Conservation (phyloP, 1,284 basidiomycete genomes). For the Tilletiaria anomala region DNA sequence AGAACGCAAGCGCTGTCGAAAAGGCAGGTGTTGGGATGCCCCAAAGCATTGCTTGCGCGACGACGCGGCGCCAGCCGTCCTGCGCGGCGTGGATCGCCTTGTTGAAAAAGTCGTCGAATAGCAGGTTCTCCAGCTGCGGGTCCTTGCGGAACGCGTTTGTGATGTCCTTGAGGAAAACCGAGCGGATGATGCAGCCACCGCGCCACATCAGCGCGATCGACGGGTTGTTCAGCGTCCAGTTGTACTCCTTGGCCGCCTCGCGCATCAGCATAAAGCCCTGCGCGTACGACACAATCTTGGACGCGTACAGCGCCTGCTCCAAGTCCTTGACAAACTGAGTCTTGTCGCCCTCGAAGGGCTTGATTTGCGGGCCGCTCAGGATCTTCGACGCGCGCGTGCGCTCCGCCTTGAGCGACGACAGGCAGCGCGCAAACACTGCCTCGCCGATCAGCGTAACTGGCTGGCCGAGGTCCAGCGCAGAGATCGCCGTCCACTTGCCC, state of each 20-base stretch:
- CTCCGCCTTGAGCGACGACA: constrained; percentile 96
- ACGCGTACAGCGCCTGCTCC: constrained; percentile 96
- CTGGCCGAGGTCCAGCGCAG: constrained; percentile 81
- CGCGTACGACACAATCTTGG: constrained; percentile 74
- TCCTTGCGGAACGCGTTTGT: constrained; percentile 82
- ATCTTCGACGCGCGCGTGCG: constrained; percentile 81
- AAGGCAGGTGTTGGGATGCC: constrained; percentile 92
- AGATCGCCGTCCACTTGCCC: constrained; percentile 98
- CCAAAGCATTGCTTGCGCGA: constrained; percentile 92
- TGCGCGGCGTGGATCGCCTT: constrained; percentile 83
- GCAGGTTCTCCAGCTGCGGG: constrained; percentile 70
- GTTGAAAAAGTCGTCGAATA: constrained; percentile 97
- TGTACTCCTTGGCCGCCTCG: constrained; percentile 87
- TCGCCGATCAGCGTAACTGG: constrained; percentile 95
- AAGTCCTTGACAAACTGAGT: constrained; percentile 97
- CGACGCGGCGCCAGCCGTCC: constrained; percentile 92
- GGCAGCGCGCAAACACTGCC: constrained; percentile 95
- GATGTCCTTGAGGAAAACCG: constrained; percentile 40
- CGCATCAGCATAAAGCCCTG: constrained; percentile 99
- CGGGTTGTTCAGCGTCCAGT: constrained; percentile 55
- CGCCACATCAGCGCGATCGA: constrained; percentile 99
- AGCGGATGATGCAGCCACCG: constrained; percentile 89
- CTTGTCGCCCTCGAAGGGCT: constrained; percentile 93
- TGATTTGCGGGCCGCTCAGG: constrained; percentile 74
- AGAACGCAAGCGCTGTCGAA: constrained; percentile 95